These are phyloP conservation scores for Fusarium pseudonygamai DNA, from an alignment of 2,329 filamentous ascomycete genomes.

Conservation along the genomic window DNA sequence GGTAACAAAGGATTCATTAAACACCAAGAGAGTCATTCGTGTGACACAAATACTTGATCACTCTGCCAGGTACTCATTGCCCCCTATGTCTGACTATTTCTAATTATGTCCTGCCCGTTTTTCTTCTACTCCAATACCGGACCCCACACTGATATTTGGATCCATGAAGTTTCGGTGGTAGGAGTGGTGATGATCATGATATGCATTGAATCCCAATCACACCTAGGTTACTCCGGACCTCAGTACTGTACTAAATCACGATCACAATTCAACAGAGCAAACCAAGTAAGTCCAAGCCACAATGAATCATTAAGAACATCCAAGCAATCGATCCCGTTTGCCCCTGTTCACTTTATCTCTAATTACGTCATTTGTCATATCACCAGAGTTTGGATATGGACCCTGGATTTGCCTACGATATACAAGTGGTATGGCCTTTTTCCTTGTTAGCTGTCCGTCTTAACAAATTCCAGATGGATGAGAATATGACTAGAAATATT, in stretches of 20 bases:
- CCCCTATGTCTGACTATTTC: background rate
- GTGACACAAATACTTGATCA: background rate
- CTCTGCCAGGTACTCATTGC: background rate
- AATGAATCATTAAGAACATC: slow-evolving; percentile 17
- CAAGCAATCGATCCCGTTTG: background rate
- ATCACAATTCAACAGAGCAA: background rate
- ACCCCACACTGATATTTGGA: background rate
- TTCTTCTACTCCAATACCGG: background rate
- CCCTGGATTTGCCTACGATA: background rate
- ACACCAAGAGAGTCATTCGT: background rate
- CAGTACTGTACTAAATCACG: background rate
- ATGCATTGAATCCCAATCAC: background rate
- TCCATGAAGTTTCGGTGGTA: background rate
- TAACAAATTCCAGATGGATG: background rate
- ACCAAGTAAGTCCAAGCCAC: background rate
- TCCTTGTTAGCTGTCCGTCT: background rate
- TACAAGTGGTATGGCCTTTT: background rate
- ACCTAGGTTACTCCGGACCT: background rate
- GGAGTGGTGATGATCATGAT: background rate
- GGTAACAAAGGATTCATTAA: background rate
- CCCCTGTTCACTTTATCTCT: background rate
- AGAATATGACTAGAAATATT: background rate
- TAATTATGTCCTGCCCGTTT: background rate
- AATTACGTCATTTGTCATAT: slow-evolving; percentile 20
- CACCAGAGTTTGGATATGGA: background rate